These are phyloP conservation scores for Aspergillus calidoustus DNA, from an alignment of 2,329 filamentous ascomycete genomes.

Conservation along the genomic window DNA sequence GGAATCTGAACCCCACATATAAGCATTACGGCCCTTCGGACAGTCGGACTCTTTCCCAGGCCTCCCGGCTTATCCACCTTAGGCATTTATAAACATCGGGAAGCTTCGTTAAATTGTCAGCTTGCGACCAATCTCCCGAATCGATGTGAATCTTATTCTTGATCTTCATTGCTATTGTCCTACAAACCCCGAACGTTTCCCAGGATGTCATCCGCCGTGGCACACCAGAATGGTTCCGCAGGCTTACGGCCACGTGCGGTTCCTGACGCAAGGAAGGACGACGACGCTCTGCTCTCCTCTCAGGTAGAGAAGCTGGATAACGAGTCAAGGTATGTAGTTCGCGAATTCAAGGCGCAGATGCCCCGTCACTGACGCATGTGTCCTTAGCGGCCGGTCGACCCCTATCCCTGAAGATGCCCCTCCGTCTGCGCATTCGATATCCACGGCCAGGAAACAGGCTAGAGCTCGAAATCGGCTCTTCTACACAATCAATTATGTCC, in stretches of 20 bases:
- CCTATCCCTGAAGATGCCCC: conserved; percentile 87
- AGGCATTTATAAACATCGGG: conserved; percentile 13
- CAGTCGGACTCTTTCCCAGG: background rate
- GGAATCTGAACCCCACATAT: background rate
- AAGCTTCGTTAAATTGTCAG: conserved; percentile 1
- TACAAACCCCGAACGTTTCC: conserved; percentile 11
- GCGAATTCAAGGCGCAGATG: background rate
- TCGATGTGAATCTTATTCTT: conserved; percentile 11
- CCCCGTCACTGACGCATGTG: conserved; percentile 2
- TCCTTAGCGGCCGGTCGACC: conserved; percentile 74
- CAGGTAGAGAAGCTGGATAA: conserved; percentile 34
- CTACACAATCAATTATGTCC: conserved; percentile 88
- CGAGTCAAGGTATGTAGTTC: conserved; percentile 42
- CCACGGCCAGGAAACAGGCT: conserved; percentile 79
- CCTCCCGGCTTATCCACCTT: conserved; percentile 1
- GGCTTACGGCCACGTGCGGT: conserved; percentile 40
- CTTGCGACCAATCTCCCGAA: background rate
- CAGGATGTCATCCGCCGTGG: conserved; percentile 38
- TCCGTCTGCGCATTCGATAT: conserved; percentile 87
- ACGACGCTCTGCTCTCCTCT: conserved; percentile 32
- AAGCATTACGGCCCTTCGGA: background rate
- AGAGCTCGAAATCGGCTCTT: conserved; percentile 85
- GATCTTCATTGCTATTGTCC: conserved; percentile 4
- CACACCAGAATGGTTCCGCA: conserved; percentile 30
- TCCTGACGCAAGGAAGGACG: conserved; percentile 32